phyloP scores from a whole-genome alignment of 306 rosid species.

The Argentina anserina region DNA sequence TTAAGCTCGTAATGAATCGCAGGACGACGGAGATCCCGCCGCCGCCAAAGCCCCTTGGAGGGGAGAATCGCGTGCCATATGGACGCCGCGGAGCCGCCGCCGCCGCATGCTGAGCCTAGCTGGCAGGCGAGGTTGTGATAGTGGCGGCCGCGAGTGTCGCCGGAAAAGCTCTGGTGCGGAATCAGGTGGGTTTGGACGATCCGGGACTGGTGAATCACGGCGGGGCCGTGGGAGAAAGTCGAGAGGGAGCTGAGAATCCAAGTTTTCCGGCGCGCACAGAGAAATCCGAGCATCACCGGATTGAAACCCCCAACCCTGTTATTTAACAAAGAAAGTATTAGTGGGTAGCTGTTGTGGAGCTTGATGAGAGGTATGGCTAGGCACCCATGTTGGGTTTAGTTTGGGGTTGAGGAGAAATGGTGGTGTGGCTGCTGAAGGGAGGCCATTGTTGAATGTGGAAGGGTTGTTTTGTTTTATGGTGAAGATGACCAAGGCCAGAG shows the following conservation, averaged over 20 bases:
- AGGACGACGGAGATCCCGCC: constrained; percentile 30
- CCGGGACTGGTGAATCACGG: constrained; percentile 36
- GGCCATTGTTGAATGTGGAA: neutral
- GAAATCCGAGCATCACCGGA: constrained; percentile 54
- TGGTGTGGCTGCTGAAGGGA: neutral
- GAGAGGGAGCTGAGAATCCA: constrained; percentile 46
- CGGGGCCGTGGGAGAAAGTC: constrained; percentile 41
- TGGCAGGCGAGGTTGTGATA: constrained; percentile 52
- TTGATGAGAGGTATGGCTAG: neutral
- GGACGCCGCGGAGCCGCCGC: constrained; percentile 63
- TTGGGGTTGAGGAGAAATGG: neutral
- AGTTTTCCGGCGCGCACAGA: constrained; percentile 60
- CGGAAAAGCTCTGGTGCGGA: neutral
- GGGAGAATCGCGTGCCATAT: constrained; percentile 90
- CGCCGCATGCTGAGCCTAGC: constrained; percentile 19
- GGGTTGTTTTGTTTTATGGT: neutral
- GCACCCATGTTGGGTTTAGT: neutral
- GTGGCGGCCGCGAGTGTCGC: constrained; percentile 10
- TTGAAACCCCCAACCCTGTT: constrained; percentile 6
- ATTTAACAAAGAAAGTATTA: neutral
- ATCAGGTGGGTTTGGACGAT: neutral
- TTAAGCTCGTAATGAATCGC: constrained; percentile 44
- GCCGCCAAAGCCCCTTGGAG: constrained; percentile 20
- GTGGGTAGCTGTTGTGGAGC: neutral
- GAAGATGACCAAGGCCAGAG: neutral